Conservation (phyloP, 169 alveolate genomes). For the Plasmodium gallinaceum region DNA sequence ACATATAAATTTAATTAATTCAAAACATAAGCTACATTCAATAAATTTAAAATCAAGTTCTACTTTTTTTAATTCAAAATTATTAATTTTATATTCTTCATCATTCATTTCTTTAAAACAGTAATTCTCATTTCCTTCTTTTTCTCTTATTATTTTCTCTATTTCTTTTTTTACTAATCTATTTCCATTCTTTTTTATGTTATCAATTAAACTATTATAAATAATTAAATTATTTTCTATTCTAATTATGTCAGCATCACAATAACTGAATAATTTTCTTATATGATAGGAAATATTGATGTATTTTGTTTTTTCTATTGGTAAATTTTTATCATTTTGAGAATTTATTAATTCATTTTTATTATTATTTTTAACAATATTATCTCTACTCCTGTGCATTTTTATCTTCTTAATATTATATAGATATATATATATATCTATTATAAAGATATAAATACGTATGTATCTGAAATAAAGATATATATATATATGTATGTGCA, state of each 20-base stretch:
- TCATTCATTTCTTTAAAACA: conserved; percentile 44
- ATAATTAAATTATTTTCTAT: conserved; percentile 67
- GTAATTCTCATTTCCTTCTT: conserved; percentile 35
- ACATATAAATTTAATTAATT: conserved; percentile 69
- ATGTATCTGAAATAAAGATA: not conserved
- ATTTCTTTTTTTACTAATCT: conserved; percentile 68
- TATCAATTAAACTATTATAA: conserved; percentile 73
- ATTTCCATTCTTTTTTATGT: conserved; percentile 75
- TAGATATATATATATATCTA: not conserved
- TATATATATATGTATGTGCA: not conserved
- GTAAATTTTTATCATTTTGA: conserved; percentile 39
- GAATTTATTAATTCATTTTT: conserved; percentile 22
- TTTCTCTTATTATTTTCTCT: conserved; percentile 72
- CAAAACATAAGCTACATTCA: conserved; percentile 75
- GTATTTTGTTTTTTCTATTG: conserved; percentile 17
- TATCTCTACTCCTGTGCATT: conserved; percentile 22
- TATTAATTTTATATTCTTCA: conserved; percentile 38
- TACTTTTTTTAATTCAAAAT: conserved; percentile 66
- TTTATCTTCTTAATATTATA: conserved; percentile 1
- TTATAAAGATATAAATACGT: not conserved
- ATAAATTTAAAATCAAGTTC: conserved; percentile 71
- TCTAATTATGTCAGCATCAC: conserved; percentile 70
- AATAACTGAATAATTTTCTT: conserved; percentile 69
- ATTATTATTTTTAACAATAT: conserved; percentile 3
- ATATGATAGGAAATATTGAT: conserved; percentile 59